These are phyloP conservation scores for Neopestalotiopsis clavispora DNA, from an alignment of 2,329 filamentous ascomycete species.

Conservation along the genomic window DNA sequence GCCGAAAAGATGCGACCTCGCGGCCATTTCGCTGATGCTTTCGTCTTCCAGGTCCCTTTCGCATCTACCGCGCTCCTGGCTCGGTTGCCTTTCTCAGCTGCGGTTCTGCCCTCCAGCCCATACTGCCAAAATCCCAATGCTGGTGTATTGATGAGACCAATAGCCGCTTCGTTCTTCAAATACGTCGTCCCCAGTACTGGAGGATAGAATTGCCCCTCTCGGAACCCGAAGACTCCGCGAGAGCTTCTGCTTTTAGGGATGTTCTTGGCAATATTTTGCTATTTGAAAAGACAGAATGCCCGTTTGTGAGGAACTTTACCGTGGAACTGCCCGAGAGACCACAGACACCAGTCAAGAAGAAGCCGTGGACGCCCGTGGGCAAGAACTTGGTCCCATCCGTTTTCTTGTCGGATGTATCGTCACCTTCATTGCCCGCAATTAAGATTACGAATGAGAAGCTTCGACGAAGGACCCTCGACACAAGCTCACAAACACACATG, in stretches of 20 bases:
- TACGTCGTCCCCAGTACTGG: conserved; percentile 84
- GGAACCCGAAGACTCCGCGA: conserved; percentile 65
- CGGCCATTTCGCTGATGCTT: not conserved
- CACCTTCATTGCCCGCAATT: conserved; percentile 27
- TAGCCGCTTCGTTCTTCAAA: conserved; percentile 83
- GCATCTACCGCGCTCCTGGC: conserved; percentile 85
- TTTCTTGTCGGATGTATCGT: conserved; percentile 30
- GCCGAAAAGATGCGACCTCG: not conserved
- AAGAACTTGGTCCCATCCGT: conserved; percentile 46
- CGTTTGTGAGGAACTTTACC: conserved; percentile 79
- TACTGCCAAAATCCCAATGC: conserved; percentile 87
- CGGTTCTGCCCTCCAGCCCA: conserved; percentile 81
- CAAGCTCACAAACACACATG: not conserved
- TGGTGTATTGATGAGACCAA: conserved; percentile 89
- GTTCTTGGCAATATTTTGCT: conserved; percentile 76
- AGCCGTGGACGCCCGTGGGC: conserved; percentile 67
- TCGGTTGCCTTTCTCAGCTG: conserved; percentile 90
- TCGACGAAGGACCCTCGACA: conserved; percentile 21
- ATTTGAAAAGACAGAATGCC: conserved; percentile 88
- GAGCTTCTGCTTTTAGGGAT: conserved; percentile 69
- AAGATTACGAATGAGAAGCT: conserved; percentile 25
- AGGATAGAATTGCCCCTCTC: conserved; percentile 81
- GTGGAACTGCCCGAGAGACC: conserved; percentile 74
- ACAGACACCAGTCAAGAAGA: conserved; percentile 67
- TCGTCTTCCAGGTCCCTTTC: conserved; percentile 65